These are phyloP conservation scores for Chlorella sp. DNA, from an alignment of 139 green algal species.

Conservation along the genomic window DNA sequence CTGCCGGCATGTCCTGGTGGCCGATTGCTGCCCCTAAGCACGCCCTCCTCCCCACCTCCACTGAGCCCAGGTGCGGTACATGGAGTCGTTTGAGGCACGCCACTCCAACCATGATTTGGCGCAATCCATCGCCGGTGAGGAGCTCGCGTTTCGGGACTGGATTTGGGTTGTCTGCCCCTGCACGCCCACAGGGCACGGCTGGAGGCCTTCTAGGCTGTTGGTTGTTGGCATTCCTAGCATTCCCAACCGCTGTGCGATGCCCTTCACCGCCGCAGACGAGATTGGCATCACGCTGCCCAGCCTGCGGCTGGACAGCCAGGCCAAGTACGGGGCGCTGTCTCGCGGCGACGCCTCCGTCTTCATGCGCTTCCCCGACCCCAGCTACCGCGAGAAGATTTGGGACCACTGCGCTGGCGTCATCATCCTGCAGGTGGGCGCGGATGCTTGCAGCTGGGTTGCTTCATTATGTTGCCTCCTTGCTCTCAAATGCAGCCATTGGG, in stretches of 20 bases:
- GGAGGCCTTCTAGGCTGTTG: too few relatives aligned
- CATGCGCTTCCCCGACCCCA: conserved; percentile 88
- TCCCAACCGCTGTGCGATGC: too few relatives aligned
- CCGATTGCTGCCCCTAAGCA: too few relatives aligned
- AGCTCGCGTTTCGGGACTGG: too few relatives aligned
- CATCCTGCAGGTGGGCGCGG: conserved; percentile 67
- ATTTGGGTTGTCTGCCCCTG: too few relatives aligned
- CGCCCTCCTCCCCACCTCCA: not conserved
- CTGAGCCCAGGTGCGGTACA: conserved; percentile 65
- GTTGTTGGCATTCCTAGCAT: too few relatives aligned
- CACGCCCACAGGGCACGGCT: too few relatives aligned
- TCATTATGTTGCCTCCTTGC: too few relatives aligned
- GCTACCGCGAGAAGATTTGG: conserved; percentile 95
- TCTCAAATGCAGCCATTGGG: too few relatives aligned
- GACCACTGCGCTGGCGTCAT: conserved; percentile 87
- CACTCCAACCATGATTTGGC: conserved; percentile 80
- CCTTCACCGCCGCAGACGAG: conserved; percentile 43
- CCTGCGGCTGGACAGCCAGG: conserved; percentile 90
- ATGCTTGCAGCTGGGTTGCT: not conserved
- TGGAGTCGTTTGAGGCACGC: conserved; percentile 89
- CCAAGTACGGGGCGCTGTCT: conserved; percentile 89
- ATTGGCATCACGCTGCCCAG: conserved; percentile 71
- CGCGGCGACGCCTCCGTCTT: conserved; percentile 87
- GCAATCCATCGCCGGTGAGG: conserved; percentile 55
- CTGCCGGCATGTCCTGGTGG: too few relatives aligned